Base-by-base conservation (phyloP, 768 basidiomycete species). In the Serpula lacrymans region DNA sequence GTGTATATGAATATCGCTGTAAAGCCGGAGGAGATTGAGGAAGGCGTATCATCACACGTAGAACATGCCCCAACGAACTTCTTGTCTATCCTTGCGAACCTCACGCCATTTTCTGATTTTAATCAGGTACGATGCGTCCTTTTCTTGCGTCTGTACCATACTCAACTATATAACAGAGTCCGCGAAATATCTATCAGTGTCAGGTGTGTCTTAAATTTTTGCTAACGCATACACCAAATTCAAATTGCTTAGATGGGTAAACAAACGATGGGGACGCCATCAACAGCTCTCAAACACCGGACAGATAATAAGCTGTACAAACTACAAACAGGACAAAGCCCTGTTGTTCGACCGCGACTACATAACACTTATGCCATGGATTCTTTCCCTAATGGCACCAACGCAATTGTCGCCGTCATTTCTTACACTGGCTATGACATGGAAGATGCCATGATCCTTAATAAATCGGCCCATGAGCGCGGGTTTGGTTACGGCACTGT, bases 391-490 rank as follows among this genome's bases (percentile, higher is more conserved):
- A 98, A 94, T 53, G 96, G 96, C 12, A 97, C 88, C 32, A 99
- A 99, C 62, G 96, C 96, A 14, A 73, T 99, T 45, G 96, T 99
- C 35, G 96, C 96, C n/a, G 96, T 99, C 57, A 98, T 99, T 53
- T 99, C 96, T 1, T 99, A 99, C 59, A 99, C 96, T 3, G 96
- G 96, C 3, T 99, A 99, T 64, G 96, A 99, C 62, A 99, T 99
- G 96, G 96, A 99, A 68, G 96, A 99, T 54, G 96, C 96, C 50
- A 99, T 99, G 96, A 99, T 99, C 51, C 69, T 99, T 37, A 99
- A 99, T 65, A 99, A 99, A 67, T 98, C 94, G 1, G 86, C 92
- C 3, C 93, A 99, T 58, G 96, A 99, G 66, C 85, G 96, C 23
- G 96, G 96, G 0, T 99, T 99, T 59, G 93, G 76, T 1, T 95